phyloP scores from a whole-genome alignment of 192 early-diverging fungal species.

The Powellomyces hirtus region DNA sequence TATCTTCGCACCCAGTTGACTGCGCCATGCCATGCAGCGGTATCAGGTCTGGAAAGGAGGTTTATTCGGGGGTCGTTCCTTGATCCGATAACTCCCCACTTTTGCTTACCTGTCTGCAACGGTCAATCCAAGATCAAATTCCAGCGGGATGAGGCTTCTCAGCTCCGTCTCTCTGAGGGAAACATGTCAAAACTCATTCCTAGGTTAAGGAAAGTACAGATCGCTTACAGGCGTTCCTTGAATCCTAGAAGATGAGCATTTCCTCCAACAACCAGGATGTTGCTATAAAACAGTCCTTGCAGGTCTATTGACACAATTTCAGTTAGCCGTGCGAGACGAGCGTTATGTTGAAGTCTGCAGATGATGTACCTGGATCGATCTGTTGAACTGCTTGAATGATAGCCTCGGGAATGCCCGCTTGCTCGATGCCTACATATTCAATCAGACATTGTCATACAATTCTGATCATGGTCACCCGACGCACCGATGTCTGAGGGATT shows the following conservation, averaged over 20 bases:
- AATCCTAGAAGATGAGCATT: conserved; percentile 64
- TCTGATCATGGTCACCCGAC: neutral
- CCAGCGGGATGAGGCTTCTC: conserved; percentile 50
- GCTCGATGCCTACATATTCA: conserved; percentile 37
- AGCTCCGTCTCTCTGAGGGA: conserved; percentile 41
- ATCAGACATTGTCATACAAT: neutral
- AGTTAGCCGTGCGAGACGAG: neutral
- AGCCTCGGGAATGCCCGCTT: conserved; percentile 69
- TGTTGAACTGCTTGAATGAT: conserved; percentile 48
- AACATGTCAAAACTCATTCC: neutral
- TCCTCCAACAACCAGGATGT: conserved; percentile 69
- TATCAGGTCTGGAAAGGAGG: conserved; percentile 47
- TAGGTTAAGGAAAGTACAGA: neutral
- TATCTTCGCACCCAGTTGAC: conserved; percentile 28
- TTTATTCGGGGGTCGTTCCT: neutral
- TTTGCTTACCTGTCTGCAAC: conserved; percentile 56
- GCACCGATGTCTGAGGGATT: conserved; percentile 72
- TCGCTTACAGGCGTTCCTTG: conserved; percentile 55
- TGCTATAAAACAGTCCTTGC: conserved; percentile 61
- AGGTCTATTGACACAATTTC: neutral
- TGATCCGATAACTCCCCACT: neutral
- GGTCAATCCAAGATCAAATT: conserved; percentile 56
- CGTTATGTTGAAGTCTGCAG: neutral
- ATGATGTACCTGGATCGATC: conserved; percentile 30
- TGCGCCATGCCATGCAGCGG: conserved; percentile 61